Base-by-base conservation (phyloP, 1,284 basidiomycete genomes). In the Tylopilus sp. region DNA sequence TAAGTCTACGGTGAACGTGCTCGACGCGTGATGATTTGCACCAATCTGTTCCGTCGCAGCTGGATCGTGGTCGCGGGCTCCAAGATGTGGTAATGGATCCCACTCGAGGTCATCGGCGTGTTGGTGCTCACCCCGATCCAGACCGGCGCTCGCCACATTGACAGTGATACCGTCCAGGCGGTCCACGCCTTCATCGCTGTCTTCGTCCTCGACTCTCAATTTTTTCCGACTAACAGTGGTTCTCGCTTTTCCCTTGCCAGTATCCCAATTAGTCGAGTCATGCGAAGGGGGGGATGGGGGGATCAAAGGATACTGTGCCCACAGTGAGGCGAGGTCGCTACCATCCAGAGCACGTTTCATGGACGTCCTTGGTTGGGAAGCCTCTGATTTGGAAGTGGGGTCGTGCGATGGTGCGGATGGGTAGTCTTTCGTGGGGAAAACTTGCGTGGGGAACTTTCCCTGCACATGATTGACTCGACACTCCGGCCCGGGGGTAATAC, bases 221-320 rank as follows among this genome's bases (percentile, higher is more conserved):
- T 71, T 76, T 64, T 77, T 79, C 50, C 71, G 71, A 44, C 69
- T 56, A 13, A 53, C 43, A 11, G 43, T 55, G 4, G 59, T 51
- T 51, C 75, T 77, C 21, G 63, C 66, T 57, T 75, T 80, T 21
- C 58, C 63, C 56, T 75, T 75, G 21, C 55, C 48, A 36, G 55
- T 53, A 66, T 60, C 51, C 55, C 62, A 58, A 59, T 55, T 52
- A 47, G 61, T 52, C 44, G 62, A 44, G 34, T 61, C 67, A 43
- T 66, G 61, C 40, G 75, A 74, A 23, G 81, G 80, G 15, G 84
- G 84, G n/a, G 84, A 85, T 11, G 85, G 84, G 11, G 84, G 83
- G 41, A 82, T 56, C 41, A 81, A 70, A 34, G 60, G 16, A 23
- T 41, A 33, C 10, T 53, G 53, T 10, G 50, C 23, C 4, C 41